Evolutionary conservation across 1,284 basidiomycete species (phyloP), one percentile per base, ranked within the genome.

Genomic region (Schizophyllum commune): DNA sequence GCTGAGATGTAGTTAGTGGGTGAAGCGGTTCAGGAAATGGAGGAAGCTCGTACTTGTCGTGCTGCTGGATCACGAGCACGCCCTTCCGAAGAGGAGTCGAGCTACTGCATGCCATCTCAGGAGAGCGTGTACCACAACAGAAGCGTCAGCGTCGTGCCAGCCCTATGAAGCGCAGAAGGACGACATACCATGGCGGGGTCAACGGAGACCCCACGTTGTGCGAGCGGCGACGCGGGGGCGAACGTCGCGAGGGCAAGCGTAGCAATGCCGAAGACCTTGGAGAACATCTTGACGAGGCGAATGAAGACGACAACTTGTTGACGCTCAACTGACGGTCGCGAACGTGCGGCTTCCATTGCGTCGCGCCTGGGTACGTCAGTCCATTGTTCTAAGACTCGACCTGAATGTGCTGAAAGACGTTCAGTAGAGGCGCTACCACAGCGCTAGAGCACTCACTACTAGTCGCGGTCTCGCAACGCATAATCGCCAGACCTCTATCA

Each of bases 21-120:
- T 21, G 4, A 32, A n/a, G 21, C 19, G 56, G 2, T 20, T 20
- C 5, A 52, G 0, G 27, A 13, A 61, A 2, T 13, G 39, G 13
- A 47, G 0, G 51, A 17, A 20, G 32, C 2, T 7, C 64, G 58
- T 22, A 65, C 64, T 63, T 54, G 19, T 60, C 4, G 27, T 65
- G 64, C 5, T 33, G 5, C 57, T 65, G 64, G 22, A 63, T 63
- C 9, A 33, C 55, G 4, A 65, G 34, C 21, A 65, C 64, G 32
- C 60, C 62, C 32, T 62, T 63, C 5, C n/a, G n/a, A n/a, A n/a
- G 64, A 63, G 19, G 64, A 65, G 61, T 65, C 64, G 33, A 65
- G 64, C 55, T 65, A 65, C 19, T 58, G 57, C 5, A 59, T 63
- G 11, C 62, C 59, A 13, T 63, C 59, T 7, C 34, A 60, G 1